These are phyloP conservation scores for Peterozyma toletana DNA, from an alignment of 805 yeast species.

Conservation along the genomic window DNA sequence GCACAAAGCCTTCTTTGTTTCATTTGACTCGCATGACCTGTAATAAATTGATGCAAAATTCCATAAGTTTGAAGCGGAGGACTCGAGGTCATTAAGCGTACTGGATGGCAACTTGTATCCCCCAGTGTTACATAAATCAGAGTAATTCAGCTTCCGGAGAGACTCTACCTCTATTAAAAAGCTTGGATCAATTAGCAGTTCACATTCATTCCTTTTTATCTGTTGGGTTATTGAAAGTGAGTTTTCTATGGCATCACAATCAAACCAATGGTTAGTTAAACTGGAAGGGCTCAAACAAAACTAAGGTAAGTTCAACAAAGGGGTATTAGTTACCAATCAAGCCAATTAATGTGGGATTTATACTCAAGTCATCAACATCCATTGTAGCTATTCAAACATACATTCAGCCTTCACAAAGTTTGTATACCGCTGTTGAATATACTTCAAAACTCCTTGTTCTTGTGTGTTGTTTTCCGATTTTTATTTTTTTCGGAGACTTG, in stretches of 20 bases:
- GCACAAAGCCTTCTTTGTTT: conserved; percentile 6
- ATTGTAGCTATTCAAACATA: too few relatives aligned
- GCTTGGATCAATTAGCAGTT: background rate
- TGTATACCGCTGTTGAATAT: too few relatives aligned
- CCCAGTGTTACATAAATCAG: too few relatives aligned
- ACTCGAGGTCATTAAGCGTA: conserved; percentile 6
- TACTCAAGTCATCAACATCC: too few relatives aligned
- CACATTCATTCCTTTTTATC: background rate
- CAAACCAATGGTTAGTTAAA: too few relatives aligned
- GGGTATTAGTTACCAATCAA: conserved; percentile 2
- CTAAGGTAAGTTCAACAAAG: background rate
- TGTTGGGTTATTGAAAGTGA: too few relatives aligned
- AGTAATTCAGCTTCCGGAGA: too few relatives aligned
- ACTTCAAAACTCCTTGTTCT: too few relatives aligned
- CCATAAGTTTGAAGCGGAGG: conserved; percentile 27
- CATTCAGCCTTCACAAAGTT: too few relatives aligned
- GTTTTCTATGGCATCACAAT: too few relatives aligned
- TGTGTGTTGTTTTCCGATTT: background rate
- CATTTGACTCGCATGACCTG: conserved; percentile 12
- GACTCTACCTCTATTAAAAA: too few relatives aligned
- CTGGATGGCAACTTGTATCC: too few relatives aligned
- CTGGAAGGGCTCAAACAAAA: background rate
- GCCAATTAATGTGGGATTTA: background rate
- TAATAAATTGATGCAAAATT: conserved; percentile 22
- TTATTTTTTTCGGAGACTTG: background rate